Base-by-base conservation (phyloP, 1,284 basidiomycete genomes). In the Austroboletus niveus region DNA sequence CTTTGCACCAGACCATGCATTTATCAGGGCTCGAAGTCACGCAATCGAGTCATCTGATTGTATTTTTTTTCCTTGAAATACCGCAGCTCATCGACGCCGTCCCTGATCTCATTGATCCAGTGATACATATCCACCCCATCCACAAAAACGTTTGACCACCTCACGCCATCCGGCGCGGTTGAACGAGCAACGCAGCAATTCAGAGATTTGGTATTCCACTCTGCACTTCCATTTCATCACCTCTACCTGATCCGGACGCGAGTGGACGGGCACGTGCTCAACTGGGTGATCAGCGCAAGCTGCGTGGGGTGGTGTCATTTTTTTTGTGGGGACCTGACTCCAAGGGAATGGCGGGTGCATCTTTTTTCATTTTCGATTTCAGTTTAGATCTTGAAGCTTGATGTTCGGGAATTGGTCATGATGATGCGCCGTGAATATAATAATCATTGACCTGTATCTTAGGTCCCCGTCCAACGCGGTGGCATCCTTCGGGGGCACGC, bases 271-370 rank as follows among this genome's bases (percentile, higher is more conserved):
- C 64, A 71, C 31, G 66, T 73, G 22, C 57, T 88, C 39, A 64
- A 79, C 56, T 88, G 85, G 85, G 62, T 80, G 40, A 76, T 86
- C 35, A 78, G 73, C 3, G 65, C 71, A 1, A 57, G 8, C 54
- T 55, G 6, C 65, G 70, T 1, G 73, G 77, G 2, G 56, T 60
- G 2, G 60, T 82, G 12, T 85, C 86, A n/a, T n/a, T 88, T 88
- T 62, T 88, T 84, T 62, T 89, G 86, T 59, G 82, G 83, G 22
- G 85, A 88, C 62, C 65, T 86, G 3, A 87, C 85, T 7, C 77
- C 82, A 4, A 69, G 85, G 44, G 58, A 65, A 4, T 73, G 76
- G 66, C 70, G 86, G 65, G 86, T 85, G 55, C 15, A 79, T 70
- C 5, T 22, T 40, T 3, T 5, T 40, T 40, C n/a, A 1, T 10